A percentile compares a stretch with the other conserved stretches of the same genome.
These are phyloP conservation scores for Amborella trichopoda DNA, from an alignment of 164 flowering plant genomes.

Conservation along the genomic window DNA sequence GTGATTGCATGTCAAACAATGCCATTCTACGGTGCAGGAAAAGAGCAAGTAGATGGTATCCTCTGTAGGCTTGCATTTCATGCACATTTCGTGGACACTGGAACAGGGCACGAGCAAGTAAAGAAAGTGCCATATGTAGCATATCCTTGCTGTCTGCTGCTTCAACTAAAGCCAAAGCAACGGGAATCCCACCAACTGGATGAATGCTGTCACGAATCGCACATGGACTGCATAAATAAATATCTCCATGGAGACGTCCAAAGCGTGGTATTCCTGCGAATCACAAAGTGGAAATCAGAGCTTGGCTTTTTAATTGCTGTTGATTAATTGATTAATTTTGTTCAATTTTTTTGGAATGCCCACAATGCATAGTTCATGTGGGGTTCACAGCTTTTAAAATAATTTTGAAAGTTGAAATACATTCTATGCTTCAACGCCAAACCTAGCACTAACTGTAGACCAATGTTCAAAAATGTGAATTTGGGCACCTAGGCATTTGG, in stretches of 20 bases:
- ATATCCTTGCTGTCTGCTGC: constrained; percentile 92
- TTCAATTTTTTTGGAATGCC: too few species aligned
- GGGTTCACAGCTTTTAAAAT: too few species aligned
- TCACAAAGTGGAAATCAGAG: not conserved
- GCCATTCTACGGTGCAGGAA: constrained; percentile 84
- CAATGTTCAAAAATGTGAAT: too few species aligned
- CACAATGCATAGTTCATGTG: too few species aligned
- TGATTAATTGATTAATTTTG: too few species aligned
- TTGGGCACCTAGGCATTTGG: too few species aligned
- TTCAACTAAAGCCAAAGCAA: constrained; percentile 83
- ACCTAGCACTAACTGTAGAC: too few species aligned
- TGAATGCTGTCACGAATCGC: constrained; percentile 84
- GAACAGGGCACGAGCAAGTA: constrained; percentile 85
- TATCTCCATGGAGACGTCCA: constrained; percentile 94
- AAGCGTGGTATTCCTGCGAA: constrained; percentile 93
- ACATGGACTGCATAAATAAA: constrained; percentile 69
- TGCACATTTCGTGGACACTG: constrained; percentile 87
- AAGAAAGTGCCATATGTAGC: constrained; percentile 90
- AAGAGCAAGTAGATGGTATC: constrained; percentile 90
- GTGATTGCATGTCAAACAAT: constrained; percentile 85
- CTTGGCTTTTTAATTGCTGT: too few species aligned
- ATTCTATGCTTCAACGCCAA: too few species aligned
- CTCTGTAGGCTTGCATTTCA: constrained; percentile 90
- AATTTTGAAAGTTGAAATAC: too few species aligned
- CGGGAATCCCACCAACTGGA: constrained; percentile 84